Conservation (phyloP, 2,329 filamentous ascomycete species). For the Alternaria consortialis region DNA sequence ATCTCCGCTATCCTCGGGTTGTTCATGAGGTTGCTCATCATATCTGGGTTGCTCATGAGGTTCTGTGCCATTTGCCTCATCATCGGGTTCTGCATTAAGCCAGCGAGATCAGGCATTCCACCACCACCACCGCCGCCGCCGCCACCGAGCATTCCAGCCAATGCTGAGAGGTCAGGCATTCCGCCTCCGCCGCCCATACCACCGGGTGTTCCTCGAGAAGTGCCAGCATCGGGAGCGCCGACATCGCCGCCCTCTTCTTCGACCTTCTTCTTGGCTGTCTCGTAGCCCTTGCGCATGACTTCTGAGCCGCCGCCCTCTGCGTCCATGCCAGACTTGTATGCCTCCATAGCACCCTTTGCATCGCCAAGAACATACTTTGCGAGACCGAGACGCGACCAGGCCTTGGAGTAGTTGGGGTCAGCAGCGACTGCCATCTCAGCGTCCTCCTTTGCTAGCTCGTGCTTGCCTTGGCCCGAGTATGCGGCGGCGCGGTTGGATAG, state of each 20-base stretch:
- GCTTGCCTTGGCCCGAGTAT: constrained; percentile 83
- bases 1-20: constrained; percentile 90
- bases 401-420: constrained; percentile 95
- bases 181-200: constrained; percentile 69
- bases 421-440: constrained; percentile 88
- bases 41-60: constrained; percentile 94
- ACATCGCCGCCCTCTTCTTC: constrained; percentile 76
- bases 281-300: constrained; percentile 95
- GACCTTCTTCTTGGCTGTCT: constrained; percentile 88
- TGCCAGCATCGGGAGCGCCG: constrained; percentile 51
- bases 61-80: constrained; percentile 97
- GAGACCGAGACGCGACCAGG: constrained; percentile 91
- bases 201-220: constrained; percentile 42
- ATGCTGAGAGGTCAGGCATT: constrained; percentile 84
- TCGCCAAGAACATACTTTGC: constrained; percentile 93
- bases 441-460: constrained; percentile 83
- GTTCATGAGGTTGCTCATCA: constrained; percentile 91
- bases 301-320: constrained; percentile 94
- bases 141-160: constrained; percentile 63
- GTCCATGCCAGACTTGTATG: constrained; percentile 91
- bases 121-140: constrained; percentile 71
- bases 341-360: constrained; percentile 90
- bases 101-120: constrained; percentile 84
- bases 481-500: constrained; percentile 97
- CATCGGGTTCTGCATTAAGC: constrained; percentile 81